phyloP scores from a whole-genome alignment of 2,329 filamentous ascomycete species.

The Microdochium nivale region DNA sequence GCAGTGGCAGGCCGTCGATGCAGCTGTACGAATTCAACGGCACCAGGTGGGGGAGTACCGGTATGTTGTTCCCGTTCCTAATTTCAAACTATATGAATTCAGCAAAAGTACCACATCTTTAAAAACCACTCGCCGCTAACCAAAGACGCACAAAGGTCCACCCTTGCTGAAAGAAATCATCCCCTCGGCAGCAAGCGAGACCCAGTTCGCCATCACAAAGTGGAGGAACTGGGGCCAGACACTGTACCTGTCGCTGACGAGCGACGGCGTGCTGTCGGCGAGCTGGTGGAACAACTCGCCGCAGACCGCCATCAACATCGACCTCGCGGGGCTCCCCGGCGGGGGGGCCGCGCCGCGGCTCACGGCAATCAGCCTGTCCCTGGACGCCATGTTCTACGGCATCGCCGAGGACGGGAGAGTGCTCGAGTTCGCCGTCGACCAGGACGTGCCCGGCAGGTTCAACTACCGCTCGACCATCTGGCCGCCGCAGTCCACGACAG shows the following conservation, averaged over 20 bases:
- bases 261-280: background rate
- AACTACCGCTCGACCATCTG: background rate
- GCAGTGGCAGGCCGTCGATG: background rate
- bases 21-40: background rate
- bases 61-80: background rate
- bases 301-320: background rate
- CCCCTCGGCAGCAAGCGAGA: constrained; percentile 4
- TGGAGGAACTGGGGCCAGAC: constrained; percentile 7
- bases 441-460: background rate
- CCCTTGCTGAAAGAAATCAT: constrained; percentile 5
- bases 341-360: background rate
- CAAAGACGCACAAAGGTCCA: too few relatives aligned
- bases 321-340: background rate
- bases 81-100: too few relatives aligned
- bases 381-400: constrained; percentile 11
- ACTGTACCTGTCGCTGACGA: background rate
- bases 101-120: too few relatives aligned
- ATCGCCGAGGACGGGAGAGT: constrained; percentile 9
- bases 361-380: background rate
- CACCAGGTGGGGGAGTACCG: constrained; percentile 6
- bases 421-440: background rate
- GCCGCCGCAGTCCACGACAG: background rate
- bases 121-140: too few relatives aligned
- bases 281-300: background rate
- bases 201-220: constrained; percentile 8